phyloP scores from a whole-genome alignment of 208 protist species.

The Herpetomonas samuelpessoai region DNA sequence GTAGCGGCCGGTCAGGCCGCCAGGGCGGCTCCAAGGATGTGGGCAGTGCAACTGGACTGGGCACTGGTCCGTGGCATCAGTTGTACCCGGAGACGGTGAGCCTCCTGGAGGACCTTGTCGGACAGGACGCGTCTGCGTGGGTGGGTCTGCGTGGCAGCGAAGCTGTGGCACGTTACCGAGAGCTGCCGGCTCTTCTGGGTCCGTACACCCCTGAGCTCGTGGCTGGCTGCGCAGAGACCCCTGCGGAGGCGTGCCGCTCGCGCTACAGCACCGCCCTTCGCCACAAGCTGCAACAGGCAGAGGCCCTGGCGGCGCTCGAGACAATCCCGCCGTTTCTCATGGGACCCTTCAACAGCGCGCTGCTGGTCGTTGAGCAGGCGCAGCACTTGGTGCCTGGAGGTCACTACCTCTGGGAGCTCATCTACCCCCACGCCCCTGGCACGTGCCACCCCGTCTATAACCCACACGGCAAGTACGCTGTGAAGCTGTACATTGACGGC shows the following conservation, averaged over 20 bases:
- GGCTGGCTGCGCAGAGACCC: constrained; percentile 58
- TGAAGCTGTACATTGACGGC: constrained; percentile 87
- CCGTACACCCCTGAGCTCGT: constrained; percentile 70
- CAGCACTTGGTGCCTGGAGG: constrained; percentile 49
- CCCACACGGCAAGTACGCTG: constrained; percentile 87
- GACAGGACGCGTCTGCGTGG: constrained; percentile 36
- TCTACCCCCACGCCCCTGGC: constrained; percentile 78
- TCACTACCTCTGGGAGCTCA: constrained; percentile 87
- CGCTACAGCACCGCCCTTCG: constrained; percentile 83
- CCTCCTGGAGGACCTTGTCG: constrained; percentile 50
- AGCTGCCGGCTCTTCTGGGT: constrained; percentile 64
- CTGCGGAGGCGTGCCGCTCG: constrained; percentile 60
- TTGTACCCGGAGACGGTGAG: constrained; percentile 75
- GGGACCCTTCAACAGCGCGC: constrained; percentile 85
- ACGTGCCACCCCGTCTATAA: constrained; percentile 90
- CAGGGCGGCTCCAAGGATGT: neutral
- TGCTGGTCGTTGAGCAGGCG: constrained; percentile 58
- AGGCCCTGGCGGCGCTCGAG: constrained; percentile 55
- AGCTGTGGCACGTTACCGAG: constrained; percentile 55
- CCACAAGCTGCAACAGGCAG: constrained; percentile 66
- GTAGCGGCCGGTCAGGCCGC: neutral
- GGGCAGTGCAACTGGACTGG: constrained; percentile 8
- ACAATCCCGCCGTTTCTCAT: constrained; percentile 85
- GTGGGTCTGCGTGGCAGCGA: constrained; percentile 20
- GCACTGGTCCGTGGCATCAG: constrained; percentile 37